A percentile compares a stretch with the other conserved stretches of the same genome.
Evolutionary conservation across 2,329 filamentous ascomycete genomes (phyloP).

Genomic region (Hypoxylon sp.): DNA sequence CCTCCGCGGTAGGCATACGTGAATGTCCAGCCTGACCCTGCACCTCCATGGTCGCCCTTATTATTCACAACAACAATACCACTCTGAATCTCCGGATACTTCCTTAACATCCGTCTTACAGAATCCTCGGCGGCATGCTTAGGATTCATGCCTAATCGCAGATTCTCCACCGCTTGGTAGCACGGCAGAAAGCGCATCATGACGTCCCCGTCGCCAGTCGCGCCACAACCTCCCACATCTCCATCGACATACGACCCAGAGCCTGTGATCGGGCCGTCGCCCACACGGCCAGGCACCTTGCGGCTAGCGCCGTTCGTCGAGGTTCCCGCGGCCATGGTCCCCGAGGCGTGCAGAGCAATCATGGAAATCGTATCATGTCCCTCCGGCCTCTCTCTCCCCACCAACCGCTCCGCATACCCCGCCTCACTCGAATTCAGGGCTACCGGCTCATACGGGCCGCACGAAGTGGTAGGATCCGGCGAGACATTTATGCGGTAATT

Average conservation of each 20-base stretch:
- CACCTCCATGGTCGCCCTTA: constrained; percentile 65
- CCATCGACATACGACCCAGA: constrained; percentile 70
- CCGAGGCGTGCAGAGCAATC: constrained; percentile 61
- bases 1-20: constrained; percentile 67
- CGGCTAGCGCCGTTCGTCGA: constrained; percentile 69
- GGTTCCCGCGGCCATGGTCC: constrained; percentile 68
- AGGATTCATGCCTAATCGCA: constrained; percentile 65
- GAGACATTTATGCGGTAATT: constrained; percentile 66
- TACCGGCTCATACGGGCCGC: constrained; percentile 64
- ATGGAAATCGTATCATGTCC: constrained; percentile 70
- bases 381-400: constrained; percentile 25
- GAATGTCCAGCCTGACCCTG: constrained; percentile 69
- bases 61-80: constrained; percentile 68
- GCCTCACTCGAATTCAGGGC: constrained; percentile 41
- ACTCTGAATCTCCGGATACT: constrained; percentile 63
- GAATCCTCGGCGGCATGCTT: constrained; percentile 66
- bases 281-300: constrained; percentile 70
- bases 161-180: constrained; percentile 70
- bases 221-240: constrained; percentile 69
- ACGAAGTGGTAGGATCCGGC: constrained; percentile 60
- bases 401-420: constrained; percentile 42
- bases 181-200: constrained; percentile 72
- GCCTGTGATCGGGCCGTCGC: constrained; percentile 69
- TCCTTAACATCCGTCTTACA: constrained; percentile 64
- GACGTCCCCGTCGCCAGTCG: constrained; percentile 70